These are phyloP conservation scores for Tolypocladium sp. DNA, from an alignment of 2,329 filamentous ascomycete genomes.

Conservation along the genomic window DNA sequence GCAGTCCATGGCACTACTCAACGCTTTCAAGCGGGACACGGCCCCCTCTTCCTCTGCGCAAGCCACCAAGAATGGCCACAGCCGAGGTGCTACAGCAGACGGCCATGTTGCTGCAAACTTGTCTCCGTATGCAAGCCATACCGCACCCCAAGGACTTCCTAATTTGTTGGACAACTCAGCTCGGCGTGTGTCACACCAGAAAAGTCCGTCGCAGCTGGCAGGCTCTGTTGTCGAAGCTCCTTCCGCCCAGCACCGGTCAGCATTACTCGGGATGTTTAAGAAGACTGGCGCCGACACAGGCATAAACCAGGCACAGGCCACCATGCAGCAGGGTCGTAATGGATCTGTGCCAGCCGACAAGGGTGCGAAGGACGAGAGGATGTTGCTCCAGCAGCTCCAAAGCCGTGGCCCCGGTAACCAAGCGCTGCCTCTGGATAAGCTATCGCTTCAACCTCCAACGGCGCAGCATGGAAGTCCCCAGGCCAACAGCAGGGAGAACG, in stretches of 20 bases:
- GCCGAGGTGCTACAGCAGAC: background rate
- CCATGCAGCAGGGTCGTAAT: background rate
- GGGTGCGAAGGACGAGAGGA: background rate
- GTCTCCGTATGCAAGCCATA: background rate
- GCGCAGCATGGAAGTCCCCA: slow-evolving; percentile 6
- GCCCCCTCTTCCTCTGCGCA: slow-evolving; percentile 4
- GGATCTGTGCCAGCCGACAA: background rate
- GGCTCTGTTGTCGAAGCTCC: slow-evolving; percentile 14
- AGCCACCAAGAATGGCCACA: background rate
- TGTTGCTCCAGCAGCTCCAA: background rate
- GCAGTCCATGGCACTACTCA: slow-evolving; percentile 33
- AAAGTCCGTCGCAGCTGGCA: slow-evolving; percentile 16
- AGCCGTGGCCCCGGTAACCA: background rate
- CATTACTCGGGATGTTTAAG: slow-evolving; percentile 47
- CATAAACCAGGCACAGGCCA: background rate
- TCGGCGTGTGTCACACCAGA: background rate
- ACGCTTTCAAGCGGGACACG: slow-evolving; percentile 30
- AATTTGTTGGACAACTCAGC: background rate
- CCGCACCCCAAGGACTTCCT: background rate
- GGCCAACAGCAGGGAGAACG: slow-evolving; percentile 4
- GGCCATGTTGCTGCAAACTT: background rate
- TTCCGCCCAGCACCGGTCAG: slow-evolving; percentile 31
- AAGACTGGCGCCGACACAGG: slow-evolving; percentile 16
- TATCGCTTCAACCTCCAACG: slow-evolving; percentile 10
- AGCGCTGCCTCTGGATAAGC: slow-evolving; percentile 9